Evolutionary conservation across 2,329 filamentous ascomycete species (phyloP).

Genomic region (Curvularia eragrostidis): DNA sequence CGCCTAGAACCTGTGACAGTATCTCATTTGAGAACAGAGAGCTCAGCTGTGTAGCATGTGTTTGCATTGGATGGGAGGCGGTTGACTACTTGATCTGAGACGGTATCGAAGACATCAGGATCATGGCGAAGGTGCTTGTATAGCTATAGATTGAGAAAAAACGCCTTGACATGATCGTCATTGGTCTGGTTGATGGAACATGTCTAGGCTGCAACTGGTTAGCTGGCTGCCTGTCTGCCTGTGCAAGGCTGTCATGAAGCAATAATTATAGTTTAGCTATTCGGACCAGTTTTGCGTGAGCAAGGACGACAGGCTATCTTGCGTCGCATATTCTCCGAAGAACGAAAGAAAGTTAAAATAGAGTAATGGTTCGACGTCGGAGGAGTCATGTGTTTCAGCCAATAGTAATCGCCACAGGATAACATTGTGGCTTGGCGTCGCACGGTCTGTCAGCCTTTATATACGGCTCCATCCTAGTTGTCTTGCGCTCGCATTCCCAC

Average conservation of each 20-base stretch:
- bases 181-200: not conserved
- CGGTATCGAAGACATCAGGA: not conserved
- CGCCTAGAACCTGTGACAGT: too few species aligned
- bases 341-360: too few species aligned
- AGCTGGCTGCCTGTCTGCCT: not conserved
- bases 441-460: conserved; percentile 19
- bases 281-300: not conserved
- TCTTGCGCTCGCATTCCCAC: conserved; percentile 4
- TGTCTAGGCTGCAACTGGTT: not conserved
- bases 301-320: not conserved
- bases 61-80: not conserved
- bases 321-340: not conserved
- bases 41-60: not conserved
- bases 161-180: not conserved
- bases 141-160: too few species aligned
- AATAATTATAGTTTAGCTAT: not conserved
- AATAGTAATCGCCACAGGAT: conserved; percentile 7
- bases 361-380: conserved; percentile 10
- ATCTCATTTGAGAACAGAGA: not conserved
- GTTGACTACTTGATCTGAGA: not conserved
- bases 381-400: conserved; percentile 1
- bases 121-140: not conserved
- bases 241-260: not conserved
- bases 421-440: conserved; percentile 19
- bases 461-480: conserved; percentile 3